Evolutionary conservation across 805 yeast species (phyloP), one percentile per base, ranked within the genome.

Genomic region (Saccharomycopsis fermentans): DNA sequence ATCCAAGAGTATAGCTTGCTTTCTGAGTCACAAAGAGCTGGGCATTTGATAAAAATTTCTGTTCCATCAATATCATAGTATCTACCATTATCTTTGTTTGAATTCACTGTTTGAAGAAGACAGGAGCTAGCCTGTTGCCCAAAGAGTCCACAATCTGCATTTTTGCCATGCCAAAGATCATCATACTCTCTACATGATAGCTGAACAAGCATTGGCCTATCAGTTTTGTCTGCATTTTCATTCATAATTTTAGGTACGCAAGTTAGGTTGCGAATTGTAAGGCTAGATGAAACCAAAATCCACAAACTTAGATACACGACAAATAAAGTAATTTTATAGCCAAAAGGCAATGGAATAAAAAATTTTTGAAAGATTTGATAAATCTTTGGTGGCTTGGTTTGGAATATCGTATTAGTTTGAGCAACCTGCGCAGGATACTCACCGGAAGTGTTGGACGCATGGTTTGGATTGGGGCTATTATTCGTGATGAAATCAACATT

Each of bases 11-110:
- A 91, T 0, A 89, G 79, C 83, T 87, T 82, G 39, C 90, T 83
- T 35, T 82, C 87, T 36, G 85, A 73, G 63, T 85, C 90, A 71
- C 98, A 91, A 36, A 90, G 73, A 0, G 97, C 96, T 0, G 96
- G 96, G 69, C 98, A 91, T 63, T 90, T 75, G 66, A 90, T 76
- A 3, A 78, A 69, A 29, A 85, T 76, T 21, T 78, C 79, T 16
- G 47, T 51, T 19, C 52, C 60, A 39, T 34, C 53, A 6, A 56
- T 36, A 12, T 36, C n/a, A 19, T 35, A 34, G n/a, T 34, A 34
- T 16, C 3, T 26, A 21, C 24, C 17, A 24, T 35, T 35, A 16
- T 17, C 55, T 16, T 43, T 19, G 37, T 55, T 29, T 36, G 24
- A 39, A 3, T 27, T 21, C 27, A 52, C 8, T 6, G 37, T n/a